Percentiles rank a stretch among this genome's conserved stretches.
Evolutionary conservation across 1,139 yeast species (phyloP).

Genomic region (Hyphopichia fennica): DNA sequence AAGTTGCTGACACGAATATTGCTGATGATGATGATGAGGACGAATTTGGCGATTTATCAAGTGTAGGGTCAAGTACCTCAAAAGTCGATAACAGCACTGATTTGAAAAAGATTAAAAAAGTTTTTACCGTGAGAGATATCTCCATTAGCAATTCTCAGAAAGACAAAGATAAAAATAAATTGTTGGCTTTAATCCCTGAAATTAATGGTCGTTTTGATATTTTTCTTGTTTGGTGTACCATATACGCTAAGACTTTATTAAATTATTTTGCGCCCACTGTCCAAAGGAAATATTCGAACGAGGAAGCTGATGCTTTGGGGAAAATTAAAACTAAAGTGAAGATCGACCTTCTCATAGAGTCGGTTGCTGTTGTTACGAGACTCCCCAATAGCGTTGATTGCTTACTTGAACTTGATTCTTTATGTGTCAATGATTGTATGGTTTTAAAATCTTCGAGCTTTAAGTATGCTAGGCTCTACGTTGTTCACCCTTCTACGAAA

Average conservation of each 20-base stretch:
- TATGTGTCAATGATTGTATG: constrained; percentile 30
- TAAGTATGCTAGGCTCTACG: constrained; percentile 47
- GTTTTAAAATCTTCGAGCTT: constrained; percentile 21
- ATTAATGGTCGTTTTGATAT: constrained; percentile 42
- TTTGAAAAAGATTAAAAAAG: constrained; percentile 33
- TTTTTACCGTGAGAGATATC: constrained; percentile 30
- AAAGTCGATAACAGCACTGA: constrained; percentile 16
- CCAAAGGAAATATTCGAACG: constrained; percentile 26
- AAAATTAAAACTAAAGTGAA: constrained; percentile 23
- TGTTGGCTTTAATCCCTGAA: constrained; percentile 34
- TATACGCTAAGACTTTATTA: constrained; percentile 40
- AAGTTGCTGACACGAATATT: constrained; percentile 16
- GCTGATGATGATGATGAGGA: constrained; percentile 17
- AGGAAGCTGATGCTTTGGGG: constrained; percentile 24
- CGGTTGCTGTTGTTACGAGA: constrained; percentile 45
- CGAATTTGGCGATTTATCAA: constrained; percentile 36
- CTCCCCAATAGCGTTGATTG: constrained; percentile 54
- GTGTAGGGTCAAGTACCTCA: constrained; percentile 28
- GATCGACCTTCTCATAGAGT: constrained; percentile 36
- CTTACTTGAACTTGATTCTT: constrained; percentile 49
- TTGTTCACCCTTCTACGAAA: constrained; percentile 54
- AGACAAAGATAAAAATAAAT: constrained; percentile 25
- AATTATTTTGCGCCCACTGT: constrained; percentile 38
- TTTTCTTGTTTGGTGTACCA: constrained; percentile 44
- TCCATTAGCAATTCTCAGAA: constrained; percentile 20